A percentile compares a stretch with the other conserved stretches of the same genome.
phyloP scores from a whole-genome alignment of 2,329 filamentous ascomycete genomes.

The Diaporthe sp. region DNA sequence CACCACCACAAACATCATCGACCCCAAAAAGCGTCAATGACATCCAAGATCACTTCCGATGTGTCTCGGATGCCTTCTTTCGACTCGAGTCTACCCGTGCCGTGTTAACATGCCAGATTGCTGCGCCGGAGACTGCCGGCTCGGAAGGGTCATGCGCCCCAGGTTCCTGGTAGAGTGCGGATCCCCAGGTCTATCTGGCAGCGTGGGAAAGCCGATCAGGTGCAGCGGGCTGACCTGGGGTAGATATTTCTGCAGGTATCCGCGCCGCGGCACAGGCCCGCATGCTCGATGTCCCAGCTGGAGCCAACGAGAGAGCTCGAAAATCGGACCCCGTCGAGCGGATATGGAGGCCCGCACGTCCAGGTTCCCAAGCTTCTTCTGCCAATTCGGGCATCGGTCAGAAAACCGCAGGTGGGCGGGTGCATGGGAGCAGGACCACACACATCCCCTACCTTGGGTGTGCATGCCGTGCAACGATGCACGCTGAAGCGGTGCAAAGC shows the following conservation, averaged over 20 bases:
- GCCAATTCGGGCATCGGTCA: slow-evolving; percentile 15
- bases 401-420: slow-evolving; percentile 6
- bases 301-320: background rate
- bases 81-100: background rate
- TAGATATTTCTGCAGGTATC: slow-evolving; percentile 16
- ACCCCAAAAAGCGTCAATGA: background rate
- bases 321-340: background rate
- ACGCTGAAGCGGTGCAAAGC: background rate
- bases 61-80: slow-evolving; percentile 28
- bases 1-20: background rate
- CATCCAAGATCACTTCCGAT: background rate
- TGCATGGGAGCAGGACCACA: slow-evolving; percentile 9
- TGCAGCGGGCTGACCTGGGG: background rate
- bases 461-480: background rate
- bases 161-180: background rate
- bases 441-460: background rate
- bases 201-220: too few relatives aligned
- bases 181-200: slow-evolving; percentile 24
- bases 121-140: background rate
- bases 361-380: background rate
- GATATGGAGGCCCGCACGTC: background rate
- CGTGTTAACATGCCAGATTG: background rate
- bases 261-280: slow-evolving; percentile 13
- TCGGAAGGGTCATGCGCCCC: background rate
- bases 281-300: background rate